phyloP scores from a whole-genome alignment of 225 moss, liverwort and hornwort genomes.

The Neckera pumila region DNA sequence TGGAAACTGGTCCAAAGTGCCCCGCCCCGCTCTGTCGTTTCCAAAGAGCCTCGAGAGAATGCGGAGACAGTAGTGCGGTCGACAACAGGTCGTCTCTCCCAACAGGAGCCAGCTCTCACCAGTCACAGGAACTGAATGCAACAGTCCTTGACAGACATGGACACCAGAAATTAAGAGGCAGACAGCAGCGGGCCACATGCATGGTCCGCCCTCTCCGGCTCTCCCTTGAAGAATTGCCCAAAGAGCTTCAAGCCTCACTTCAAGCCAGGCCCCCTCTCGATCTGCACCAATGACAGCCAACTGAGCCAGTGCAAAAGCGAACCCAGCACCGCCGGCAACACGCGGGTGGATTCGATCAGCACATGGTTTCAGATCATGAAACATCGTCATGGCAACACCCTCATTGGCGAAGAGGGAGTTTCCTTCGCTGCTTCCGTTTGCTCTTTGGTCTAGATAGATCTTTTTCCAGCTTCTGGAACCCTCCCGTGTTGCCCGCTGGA shows the following conservation, averaged over 20 bases:
- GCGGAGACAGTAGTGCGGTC: not conserved
- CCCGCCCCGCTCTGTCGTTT: too few species aligned
- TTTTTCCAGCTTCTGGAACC: not conserved
- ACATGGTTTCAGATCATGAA: slow-evolving; percentile 32
- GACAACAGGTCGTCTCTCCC: not conserved
- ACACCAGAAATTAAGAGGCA: not conserved
- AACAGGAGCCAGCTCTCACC: not conserved
- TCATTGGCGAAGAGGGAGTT: not conserved
- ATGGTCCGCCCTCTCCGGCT: not conserved
- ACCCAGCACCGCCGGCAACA: not conserved
- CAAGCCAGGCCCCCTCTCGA: not conserved
- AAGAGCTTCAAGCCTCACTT: not conserved
- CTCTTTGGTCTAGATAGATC: not conserved
- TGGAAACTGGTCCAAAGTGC: too few species aligned
- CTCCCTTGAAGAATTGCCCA: not conserved
- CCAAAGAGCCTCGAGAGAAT: not conserved
- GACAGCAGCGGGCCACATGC: not conserved
- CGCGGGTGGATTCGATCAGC: not conserved
- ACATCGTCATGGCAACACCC: not conserved
- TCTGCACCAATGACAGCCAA: not conserved
- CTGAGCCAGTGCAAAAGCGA: not conserved
- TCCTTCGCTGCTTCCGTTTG: not conserved
- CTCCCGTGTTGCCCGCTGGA: not conserved
- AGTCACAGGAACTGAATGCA: not conserved
- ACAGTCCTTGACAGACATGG: not conserved